A percentile compares a stretch with the other conserved stretches of the same genome.
Evolutionary conservation across 2,329 filamentous ascomycete species (phyloP).

Genomic region (Phialophora macrospora): DNA sequence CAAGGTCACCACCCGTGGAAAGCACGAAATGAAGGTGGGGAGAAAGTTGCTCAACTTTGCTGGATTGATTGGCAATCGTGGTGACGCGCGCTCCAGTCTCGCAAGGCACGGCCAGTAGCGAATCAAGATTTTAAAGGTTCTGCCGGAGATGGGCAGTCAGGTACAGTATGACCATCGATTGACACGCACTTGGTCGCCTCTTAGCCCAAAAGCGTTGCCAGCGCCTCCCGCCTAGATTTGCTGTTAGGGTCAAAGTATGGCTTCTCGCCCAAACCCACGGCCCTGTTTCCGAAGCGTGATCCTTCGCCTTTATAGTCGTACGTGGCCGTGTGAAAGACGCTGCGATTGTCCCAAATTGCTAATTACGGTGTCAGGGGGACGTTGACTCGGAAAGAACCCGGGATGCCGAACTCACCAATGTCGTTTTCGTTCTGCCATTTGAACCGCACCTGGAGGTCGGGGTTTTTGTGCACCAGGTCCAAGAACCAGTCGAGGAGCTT

Average conservation of each 20-base stretch:
- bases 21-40: no score
- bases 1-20: no score
- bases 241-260: slow-evolving; percentile 46
- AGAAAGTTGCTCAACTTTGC: no score
- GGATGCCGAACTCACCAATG: slow-evolving; percentile 44
- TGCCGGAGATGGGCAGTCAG: neutral
- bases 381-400: neutral
- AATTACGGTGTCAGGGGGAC: neutral
- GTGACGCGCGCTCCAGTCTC: no score
- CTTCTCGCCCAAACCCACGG: slow-evolving; percentile 44
- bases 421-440: slow-evolving; percentile 58
- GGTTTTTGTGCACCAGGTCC: slow-evolving; percentile 52
- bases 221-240: slow-evolving; percentile 27
- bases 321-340: slow-evolving; percentile 43
- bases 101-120: no score
- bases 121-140: neutral
- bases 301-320: slow-evolving; percentile 44
- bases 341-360: slow-evolving; percentile 47
- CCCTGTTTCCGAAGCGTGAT: slow-evolving; percentile 42
- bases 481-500: slow-evolving; percentile 52
- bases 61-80: no score
- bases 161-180: neutral
- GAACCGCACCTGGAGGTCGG: slow-evolving; percentile 58
- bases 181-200: neutral
- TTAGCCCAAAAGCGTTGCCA: slow-evolving; percentile 3